Base-by-base conservation (phyloP, 2,329 filamentous ascomycete genomes). In the Eurotiales sp. region DNA sequence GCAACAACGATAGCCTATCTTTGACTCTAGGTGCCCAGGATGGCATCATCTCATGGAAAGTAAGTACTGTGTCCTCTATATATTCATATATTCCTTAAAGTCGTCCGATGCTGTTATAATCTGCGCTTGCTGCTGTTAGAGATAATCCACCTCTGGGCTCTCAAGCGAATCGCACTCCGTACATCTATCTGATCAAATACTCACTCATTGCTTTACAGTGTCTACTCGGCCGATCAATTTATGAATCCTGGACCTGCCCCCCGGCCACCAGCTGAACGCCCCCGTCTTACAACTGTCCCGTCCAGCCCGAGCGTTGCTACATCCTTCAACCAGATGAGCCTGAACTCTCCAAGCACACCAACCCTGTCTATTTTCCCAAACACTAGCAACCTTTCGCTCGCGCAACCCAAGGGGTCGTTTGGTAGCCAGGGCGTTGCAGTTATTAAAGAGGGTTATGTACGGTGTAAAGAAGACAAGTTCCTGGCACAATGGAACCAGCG, bases 211-310 rank as follows among this genome's bases (percentile, higher is more conserved):
- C 12, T 21, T 51, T 59, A 58, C 65, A 82, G 80, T 59, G 77
- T 83, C 63, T 86, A 85, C 70, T 74, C 79, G 39, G 72, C 78
- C 55, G 79, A 81, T 57, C 81, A 84, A 62, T 97, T 97, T 76
- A 95, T 97, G 88, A 97, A 97, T 72, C 90, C 93, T 56, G 90
- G 93, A 58, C 92, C 93, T 61, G 92, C 93, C 60, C 93, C 93
- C 59, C 86, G 88, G 63, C 92, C 93, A 55, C 93, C 92, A 17
- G 85, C 81, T 54, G 88, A 93, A 65, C 84, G 88, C 63, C 88
- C 90, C 55, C 86, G 88, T 65, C 82, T 96, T 59, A 85, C 85
- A 86, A 55, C 87, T 82, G 66, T 81, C 83, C 56, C 76, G 61
- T 88, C 85, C 67, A 77, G 88, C 19, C 83, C 86, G 14, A 86